Percentiles rank a stretch among this genome's conserved stretches.
phyloP scores from a whole-genome alignment of 306 rosid species.

The Boehmeria nivea region DNA sequence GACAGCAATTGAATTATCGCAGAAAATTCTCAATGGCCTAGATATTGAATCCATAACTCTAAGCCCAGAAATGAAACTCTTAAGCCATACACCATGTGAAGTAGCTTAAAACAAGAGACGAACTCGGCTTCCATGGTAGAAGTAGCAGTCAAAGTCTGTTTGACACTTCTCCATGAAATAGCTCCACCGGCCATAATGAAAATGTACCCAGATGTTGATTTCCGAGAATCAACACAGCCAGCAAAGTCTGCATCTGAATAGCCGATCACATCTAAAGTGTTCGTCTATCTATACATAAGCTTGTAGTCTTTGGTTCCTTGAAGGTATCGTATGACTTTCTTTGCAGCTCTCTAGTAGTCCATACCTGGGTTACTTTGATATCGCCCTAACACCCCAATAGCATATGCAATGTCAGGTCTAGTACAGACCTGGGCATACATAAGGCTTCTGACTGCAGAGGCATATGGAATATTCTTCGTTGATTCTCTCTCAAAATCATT shows the following conservation, averaged over 20 bases:
- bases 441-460: background rate
- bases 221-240: background rate
- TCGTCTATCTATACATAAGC: background rate
- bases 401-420: background rate
- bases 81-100: background rate
- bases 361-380: background rate
- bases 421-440: background rate
- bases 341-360: background rate
- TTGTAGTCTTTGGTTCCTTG: background rate
- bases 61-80: background rate
- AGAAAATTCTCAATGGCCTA: background rate
- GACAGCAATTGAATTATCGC: background rate
- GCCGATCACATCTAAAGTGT: background rate
- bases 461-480: background rate
- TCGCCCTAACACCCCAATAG: background rate
- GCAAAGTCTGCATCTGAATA: background rate
- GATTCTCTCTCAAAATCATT: background rate
- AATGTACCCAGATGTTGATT: background rate
- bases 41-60: background rate
- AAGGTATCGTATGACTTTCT: background rate
- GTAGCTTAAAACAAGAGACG: background rate
- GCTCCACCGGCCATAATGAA: conserved; percentile 1
- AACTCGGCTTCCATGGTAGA: background rate
- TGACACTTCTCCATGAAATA: background rate
- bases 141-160: background rate